Evolutionary conservation across 345 rosid genomes (phyloP).

Genomic region (Salix caprea): DNA sequence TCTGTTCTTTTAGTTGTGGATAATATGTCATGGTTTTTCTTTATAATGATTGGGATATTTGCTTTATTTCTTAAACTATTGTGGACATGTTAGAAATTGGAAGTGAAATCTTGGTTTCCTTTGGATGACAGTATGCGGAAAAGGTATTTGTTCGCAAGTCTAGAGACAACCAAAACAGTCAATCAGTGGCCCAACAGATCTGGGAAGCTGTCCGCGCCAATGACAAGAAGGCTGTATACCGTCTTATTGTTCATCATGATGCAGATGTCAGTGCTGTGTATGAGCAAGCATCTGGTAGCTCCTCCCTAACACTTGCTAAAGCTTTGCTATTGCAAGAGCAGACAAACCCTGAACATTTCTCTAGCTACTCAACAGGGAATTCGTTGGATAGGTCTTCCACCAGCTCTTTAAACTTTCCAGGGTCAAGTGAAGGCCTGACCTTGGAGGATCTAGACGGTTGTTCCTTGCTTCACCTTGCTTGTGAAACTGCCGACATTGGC

Average conservation of each 20-base stretch:
- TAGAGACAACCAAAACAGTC: constrained; percentile 50
- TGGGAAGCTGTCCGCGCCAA: constrained; percentile 87
- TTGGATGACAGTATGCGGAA: constrained; percentile 72
- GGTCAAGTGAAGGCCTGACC: constrained; percentile 42
- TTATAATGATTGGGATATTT: neutral
- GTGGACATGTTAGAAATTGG: constrained; percentile 1
- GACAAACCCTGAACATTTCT: constrained; percentile 45
- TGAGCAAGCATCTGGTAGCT: constrained; percentile 55
- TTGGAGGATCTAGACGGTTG: constrained; percentile 65
- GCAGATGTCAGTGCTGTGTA: constrained; percentile 63
- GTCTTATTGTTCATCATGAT: constrained; percentile 70
- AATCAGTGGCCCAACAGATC: constrained; percentile 57
- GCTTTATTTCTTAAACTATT: neutral
- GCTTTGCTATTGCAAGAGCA: constrained; percentile 79
- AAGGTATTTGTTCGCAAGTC: constrained; percentile 79
- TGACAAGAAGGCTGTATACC: constrained; percentile 87
- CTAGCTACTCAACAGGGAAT: constrained; percentile 53
- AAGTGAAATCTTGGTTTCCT: constrained; percentile 6
- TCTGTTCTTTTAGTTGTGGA: neutral
- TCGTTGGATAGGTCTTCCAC: constrained; percentile 63
- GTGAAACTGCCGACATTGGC: constrained; percentile 90
- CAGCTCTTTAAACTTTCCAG: constrained; percentile 49
- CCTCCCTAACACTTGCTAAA: constrained; percentile 81
- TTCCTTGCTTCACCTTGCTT: constrained; percentile 88
- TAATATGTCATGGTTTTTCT: neutral